Base-by-base conservation (phyloP, 2,329 filamentous ascomycete genomes). In the Ophiosphaerella korrae region DNA sequence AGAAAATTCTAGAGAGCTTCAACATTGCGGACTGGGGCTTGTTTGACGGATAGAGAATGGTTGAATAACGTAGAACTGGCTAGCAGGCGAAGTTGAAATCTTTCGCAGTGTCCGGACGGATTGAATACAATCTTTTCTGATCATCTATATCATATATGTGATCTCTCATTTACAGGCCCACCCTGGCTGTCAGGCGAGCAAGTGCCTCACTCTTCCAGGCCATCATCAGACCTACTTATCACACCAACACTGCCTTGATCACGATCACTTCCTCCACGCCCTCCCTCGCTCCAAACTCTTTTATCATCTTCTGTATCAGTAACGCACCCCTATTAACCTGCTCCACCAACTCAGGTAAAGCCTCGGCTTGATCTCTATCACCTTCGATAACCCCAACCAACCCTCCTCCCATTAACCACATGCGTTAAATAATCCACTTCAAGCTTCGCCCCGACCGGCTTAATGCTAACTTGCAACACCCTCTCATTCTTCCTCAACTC, bases 11-110 rank as follows among this genome's bases (percentile, higher is more conserved):
- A 80, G 81, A 84, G 68, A 87, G 81, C 0, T 88, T 97, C 64
- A 84, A 88, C 66, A 82, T 97, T 50, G 86, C 86, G 74, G 88
- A 96, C 69, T 96, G 89, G 88, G 80, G 79, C 0, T 76, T 96
- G 34, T 96, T 96, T 67, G 52, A 66, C 31, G 66, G 62, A 3
- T 67, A 46, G 36, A 32, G 31, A 11, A 33, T 7, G 42, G 33
- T 38, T 32, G 23, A 5, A 16, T 8, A 16, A 36, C 9, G 1
- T 7, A 26, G 21, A 7, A 26, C n/a, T 24, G 13, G 8, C 2
- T 8, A 3, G 26, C 8, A 29, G 26, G 11, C 11, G 26, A 29
- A 29, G 26, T 11, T 29, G 26, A 29, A 29, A 2, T 7, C 26
- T 29, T 7, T 29, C 9, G 26, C 2, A 29, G 26, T 29, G 26